Evolutionary conservation across 169 alveolate species (phyloP).

Genomic region (Cryptosporidium sp.): DNA sequence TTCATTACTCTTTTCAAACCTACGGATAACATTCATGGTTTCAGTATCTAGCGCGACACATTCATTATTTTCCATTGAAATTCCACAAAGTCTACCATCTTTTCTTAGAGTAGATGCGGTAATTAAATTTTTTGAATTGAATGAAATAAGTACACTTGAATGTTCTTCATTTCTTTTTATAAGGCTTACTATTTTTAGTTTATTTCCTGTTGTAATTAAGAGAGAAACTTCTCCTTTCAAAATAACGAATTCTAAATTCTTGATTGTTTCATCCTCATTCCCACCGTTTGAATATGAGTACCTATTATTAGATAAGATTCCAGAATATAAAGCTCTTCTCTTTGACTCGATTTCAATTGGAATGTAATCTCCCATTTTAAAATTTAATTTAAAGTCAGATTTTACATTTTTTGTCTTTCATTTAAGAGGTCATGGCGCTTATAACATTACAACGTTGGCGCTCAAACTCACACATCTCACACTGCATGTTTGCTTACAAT

Average conservation of each 20-base stretch:
- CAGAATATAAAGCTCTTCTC: neutral
- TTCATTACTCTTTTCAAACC: conserved; percentile 26
- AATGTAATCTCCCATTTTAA: conserved; percentile 63
- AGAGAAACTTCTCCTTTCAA: neutral
- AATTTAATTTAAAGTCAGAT: conserved; percentile 21
- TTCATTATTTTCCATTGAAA: conserved; percentile 26
- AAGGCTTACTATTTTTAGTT: conserved; percentile 25
- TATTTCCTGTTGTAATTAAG: conserved; percentile 22
- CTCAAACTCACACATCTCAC: conserved; percentile 69
- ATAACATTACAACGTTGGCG: conserved; percentile 5
- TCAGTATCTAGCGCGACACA: conserved; percentile 33
- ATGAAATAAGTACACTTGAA: neutral
- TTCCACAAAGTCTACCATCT: conserved; percentile 54
- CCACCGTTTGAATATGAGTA: conserved; percentile 31
- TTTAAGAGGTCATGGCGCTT: conserved; percentile 19
- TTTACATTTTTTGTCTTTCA: conserved; percentile 22
- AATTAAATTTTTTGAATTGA: conserved; percentile 38
- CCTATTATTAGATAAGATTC: neutral
- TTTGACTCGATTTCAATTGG: conserved; percentile 55
- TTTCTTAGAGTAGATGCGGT: conserved; percentile 35
- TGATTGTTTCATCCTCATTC: conserved; percentile 34
- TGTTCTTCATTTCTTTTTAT: neutral
- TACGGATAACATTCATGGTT: conserved; percentile 16
- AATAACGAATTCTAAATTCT: conserved; percentile 30
- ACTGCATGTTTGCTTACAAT: conserved; percentile 37